phyloP scores from a whole-genome alignment of 108 stramenopile species.

The Fragilaria crotonensis region DNA sequence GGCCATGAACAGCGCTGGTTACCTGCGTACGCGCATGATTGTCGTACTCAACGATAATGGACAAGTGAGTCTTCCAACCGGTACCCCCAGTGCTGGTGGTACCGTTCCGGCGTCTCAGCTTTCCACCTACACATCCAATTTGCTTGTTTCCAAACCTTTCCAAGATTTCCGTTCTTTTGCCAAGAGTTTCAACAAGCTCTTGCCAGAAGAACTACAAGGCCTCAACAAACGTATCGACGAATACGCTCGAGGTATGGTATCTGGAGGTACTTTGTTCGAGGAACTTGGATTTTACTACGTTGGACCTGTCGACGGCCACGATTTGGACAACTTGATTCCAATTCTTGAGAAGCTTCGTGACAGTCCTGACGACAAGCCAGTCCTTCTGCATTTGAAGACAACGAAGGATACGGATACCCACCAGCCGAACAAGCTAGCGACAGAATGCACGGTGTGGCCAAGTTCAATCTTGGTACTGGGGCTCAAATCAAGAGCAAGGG shows the following conservation, averaged over 20 bases:
- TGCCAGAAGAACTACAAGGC: conserved; percentile 90
- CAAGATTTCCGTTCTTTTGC: conserved; percentile 93
- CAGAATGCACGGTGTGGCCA: conserved; percentile 96
- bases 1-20: conserved; percentile 97
- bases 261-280: conserved; percentile 95
- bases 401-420: conserved; percentile 92
- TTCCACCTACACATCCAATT: conserved; percentile 87
- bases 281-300: conserved; percentile 98
- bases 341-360: conserved; percentile 92
- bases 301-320: conserved; percentile 96
- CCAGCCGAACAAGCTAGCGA: conserved; percentile 90
- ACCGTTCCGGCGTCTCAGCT: conserved; percentile 84
- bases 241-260: conserved; percentile 93
- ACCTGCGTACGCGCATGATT: conserved; percentile 89
- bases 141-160: conserved; percentile 91
- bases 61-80: conserved; percentile 96
- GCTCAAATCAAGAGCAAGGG: conserved; percentile 81
- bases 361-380: conserved; percentile 75
- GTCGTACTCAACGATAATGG: conserved; percentile 98
- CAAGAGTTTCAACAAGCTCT: conserved; percentile 86
- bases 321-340: conserved; percentile 93
- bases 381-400: conserved; percentile 92
- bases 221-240: conserved; percentile 96
- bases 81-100: conserved; percentile 93
- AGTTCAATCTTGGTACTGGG: conserved; percentile 93